Conservation (phyloP, 768 basidiomycete genomes). For the Calocybe indica region DNA sequence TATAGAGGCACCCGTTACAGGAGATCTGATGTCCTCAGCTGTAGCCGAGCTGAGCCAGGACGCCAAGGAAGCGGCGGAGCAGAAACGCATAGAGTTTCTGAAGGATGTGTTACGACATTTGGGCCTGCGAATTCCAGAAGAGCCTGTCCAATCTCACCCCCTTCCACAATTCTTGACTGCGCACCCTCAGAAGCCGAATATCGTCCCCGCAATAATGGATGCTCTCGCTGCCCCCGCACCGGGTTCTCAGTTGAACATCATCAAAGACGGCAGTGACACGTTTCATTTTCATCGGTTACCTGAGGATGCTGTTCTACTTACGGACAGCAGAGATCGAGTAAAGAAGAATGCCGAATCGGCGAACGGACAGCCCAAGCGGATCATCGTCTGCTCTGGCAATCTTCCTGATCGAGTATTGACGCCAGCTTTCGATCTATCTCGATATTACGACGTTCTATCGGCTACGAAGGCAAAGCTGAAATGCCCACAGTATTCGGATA, state of each 20-base stretch:
- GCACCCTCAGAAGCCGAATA: constrained; percentile 31
- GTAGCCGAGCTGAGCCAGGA: constrained; percentile 1
- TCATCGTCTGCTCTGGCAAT: constrained; percentile 46
- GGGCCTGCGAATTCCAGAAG: constrained; percentile 31
- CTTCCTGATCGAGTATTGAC: constrained; percentile 49
- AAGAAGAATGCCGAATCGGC: constrained; percentile 19
- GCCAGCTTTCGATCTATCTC: constrained; percentile 64
- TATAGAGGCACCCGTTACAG: constrained; percentile 47
- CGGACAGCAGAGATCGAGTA: constrained; percentile 18
- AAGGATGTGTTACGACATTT: constrained; percentile 3
- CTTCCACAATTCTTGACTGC: constrained; percentile 60
- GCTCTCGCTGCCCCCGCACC: constrained; percentile 26
- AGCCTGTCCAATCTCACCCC: constrained; percentile 23
- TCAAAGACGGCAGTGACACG: constrained; percentile 67
- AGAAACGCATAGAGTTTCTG: constrained; percentile 19
- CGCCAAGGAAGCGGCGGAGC: not conserved
- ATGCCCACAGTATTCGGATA: constrained; percentile 12
- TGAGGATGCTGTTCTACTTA: constrained; percentile 24
- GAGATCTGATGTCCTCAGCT: constrained; percentile 26
- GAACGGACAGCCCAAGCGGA: constrained; percentile 41
- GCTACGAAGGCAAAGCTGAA: constrained; percentile 22
- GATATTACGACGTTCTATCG: constrained; percentile 54
- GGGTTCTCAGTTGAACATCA: constrained; percentile 24
- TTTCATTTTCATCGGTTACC: constrained; percentile 50
- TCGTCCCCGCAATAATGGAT: constrained; percentile 34